phyloP scores from a whole-genome alignment of 768 basidiomycete species.

The Boletus vermiculosoides region DNA sequence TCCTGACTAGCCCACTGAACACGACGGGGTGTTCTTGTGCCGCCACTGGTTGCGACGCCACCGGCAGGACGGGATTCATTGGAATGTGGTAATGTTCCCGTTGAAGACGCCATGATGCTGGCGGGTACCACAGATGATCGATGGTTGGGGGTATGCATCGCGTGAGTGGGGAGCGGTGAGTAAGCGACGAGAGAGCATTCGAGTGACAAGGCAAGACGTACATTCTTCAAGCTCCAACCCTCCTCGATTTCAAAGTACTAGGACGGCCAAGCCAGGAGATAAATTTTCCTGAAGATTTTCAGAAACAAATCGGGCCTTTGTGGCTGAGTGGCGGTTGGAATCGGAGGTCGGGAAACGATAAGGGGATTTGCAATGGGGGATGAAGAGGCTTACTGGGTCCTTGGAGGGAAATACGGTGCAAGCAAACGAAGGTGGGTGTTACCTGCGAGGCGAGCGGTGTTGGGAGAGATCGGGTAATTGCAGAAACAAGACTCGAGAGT shows the following conservation, averaged over 20 bases:
- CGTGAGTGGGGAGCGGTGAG: background rate
- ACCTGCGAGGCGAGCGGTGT: background rate
- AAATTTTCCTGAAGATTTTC: background rate
- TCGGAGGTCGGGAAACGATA: background rate
- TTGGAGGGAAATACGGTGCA: background rate
- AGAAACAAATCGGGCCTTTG: background rate
- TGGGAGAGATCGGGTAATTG: background rate
- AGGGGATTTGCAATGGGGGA: background rate
- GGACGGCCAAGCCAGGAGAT: background rate
- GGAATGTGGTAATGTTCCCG: conserved; percentile 1
- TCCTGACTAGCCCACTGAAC: conserved; percentile 49
- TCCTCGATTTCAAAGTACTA: background rate
- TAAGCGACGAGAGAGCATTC: background rate
- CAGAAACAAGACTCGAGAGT: background rate
- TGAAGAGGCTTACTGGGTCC: no score
- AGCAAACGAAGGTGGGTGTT: background rate
- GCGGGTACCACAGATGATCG: conserved; percentile 8
- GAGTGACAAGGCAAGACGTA: conserved; percentile 1
- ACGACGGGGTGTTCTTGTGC: conserved; percentile 47
- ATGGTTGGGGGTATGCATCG: background rate
- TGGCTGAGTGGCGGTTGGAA: background rate
- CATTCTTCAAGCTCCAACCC: conserved; percentile 1
- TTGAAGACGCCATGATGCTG: conserved; percentile 20
- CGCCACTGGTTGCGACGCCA: conserved; percentile 21
- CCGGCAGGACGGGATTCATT: conserved; percentile 17